Evolutionary conservation across 495 filamentous ascomycete species (phyloP), one percentile per base, ranked within the genome.

Genomic region (Apodospora peruviana): DNA sequence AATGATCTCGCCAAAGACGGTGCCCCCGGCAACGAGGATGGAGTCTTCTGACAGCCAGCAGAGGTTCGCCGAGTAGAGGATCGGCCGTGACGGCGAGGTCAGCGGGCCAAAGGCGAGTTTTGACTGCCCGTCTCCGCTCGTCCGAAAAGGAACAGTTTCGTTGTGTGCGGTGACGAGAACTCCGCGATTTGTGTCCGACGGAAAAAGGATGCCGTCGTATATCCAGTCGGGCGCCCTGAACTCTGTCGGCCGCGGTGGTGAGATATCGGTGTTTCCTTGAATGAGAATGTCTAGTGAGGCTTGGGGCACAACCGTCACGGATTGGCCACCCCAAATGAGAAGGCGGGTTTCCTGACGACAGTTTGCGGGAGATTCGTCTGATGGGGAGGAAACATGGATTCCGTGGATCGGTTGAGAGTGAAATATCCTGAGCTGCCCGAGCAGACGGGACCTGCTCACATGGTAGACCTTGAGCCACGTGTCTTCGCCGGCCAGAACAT

Each of bases 1-100:
- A 11, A 96, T 71, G 22, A 96, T 85, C 62, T 97, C 90, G 1
- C 93, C 93, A 64, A 95, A 96, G 0, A 88, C 90, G 0, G 94
- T 96, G 0, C 93, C 93, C 2, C 87, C 86, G 22, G 89, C 87
- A 12, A 95, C 75, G 21, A 97, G 72, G 27, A 96, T 61, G 35
- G 70, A 67, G 35, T 73, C 76, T 2, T 62, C 19, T 10, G 76
- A 74, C n/a, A 80, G 63, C 61, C 79, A 81, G 34, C 76, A 58
- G 19, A 91, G 65, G 54, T 90, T 80, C 1, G 90, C 91, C 10
- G 90, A 87, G 60, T 93, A 98, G 12, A 98, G 76, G 45, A 94
- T 90, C 4, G 88, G 93, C 44, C 85, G 78, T 8, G 90, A 89
- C 5, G 87, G 87, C 3, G 84, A 81, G 10, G 73, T 72, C 0